phyloP scores from a whole-genome alignment of 176 grass and related monocot genomes.

The Musa schizocarpa region DNA sequence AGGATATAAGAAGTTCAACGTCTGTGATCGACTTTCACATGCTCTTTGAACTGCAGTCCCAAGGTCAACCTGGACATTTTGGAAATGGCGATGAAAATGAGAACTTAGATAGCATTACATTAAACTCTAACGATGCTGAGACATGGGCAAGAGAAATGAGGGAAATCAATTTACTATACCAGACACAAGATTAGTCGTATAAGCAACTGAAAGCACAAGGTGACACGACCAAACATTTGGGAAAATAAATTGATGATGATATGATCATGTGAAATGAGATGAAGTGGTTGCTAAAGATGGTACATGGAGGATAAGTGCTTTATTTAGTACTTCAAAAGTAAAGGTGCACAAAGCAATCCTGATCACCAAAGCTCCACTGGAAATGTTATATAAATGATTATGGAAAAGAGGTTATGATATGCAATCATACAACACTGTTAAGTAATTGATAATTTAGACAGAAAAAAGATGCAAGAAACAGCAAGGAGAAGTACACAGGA shows the following conservation, averaged over 20 bases:
- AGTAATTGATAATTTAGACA: too few species aligned
- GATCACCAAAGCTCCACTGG: not conserved
- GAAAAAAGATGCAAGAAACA: too few species aligned
- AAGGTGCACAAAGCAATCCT: too few species aligned
- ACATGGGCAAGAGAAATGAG: not conserved
- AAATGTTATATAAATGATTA: not conserved
- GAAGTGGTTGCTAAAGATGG: not conserved
- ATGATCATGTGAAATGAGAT: not conserved
- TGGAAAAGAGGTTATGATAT: not conserved
- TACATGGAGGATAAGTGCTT: not conserved
- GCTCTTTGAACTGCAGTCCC: conserved; percentile 79
- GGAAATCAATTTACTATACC: not conserved
- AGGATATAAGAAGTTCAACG: conserved; percentile 81
- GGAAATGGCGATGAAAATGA: not conserved
- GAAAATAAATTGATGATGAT: not conserved
- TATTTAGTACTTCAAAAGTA: too few species aligned
- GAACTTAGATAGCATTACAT: not conserved
- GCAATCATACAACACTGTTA: not conserved
- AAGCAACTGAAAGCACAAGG: not conserved
- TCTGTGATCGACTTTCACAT: conserved; percentile 67
- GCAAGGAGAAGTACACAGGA: not conserved
- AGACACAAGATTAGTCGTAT: not conserved
- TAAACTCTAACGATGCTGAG: not conserved
- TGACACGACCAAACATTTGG: not conserved
- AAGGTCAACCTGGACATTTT: conserved; percentile 66